These are phyloP conservation scores for Gossypium anomalum DNA, from an alignment of 345 rosid genomes.

Conservation along the genomic window DNA sequence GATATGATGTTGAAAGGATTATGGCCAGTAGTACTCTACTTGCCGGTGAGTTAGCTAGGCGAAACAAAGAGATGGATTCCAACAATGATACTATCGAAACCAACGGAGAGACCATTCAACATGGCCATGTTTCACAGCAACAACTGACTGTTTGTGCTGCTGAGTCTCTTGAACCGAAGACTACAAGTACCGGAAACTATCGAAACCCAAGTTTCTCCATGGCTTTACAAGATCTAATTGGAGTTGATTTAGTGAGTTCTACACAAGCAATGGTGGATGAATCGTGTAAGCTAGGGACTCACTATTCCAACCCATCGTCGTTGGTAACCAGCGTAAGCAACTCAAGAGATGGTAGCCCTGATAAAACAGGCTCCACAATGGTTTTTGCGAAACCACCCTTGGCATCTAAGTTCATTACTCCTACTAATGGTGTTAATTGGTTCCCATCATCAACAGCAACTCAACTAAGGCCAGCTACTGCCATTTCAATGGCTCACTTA, in stretches of 20 bases:
- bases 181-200: slow-evolving; percentile 22
- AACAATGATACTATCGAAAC: slow-evolving; percentile 22
- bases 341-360: slow-evolving; percentile 67
- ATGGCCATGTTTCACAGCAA: slow-evolving; percentile 33
- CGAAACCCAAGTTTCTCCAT: slow-evolving; percentile 28
- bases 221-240: slow-evolving; percentile 43
- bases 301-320: slow-evolving; percentile 52
- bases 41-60: slow-evolving; percentile 64
- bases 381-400: slow-evolving; percentile 48
- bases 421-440: slow-evolving; percentile 36
- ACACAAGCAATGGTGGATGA: slow-evolving; percentile 33
- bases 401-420: slow-evolving; percentile 46
- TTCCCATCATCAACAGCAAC: slow-evolving; percentile 46
- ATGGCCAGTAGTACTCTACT: slow-evolving; percentile 68
- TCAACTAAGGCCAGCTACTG: slow-evolving; percentile 32
- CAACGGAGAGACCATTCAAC: slow-evolving; percentile 18
- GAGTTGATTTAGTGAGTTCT: slow-evolving; percentile 35
- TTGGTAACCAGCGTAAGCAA: slow-evolving; percentile 61
- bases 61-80: slow-evolving; percentile 38
- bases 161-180: slow-evolving; percentile 33
- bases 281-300: slow-evolving; percentile 24
- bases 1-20: slow-evolving; percentile 72
- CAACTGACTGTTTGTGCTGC: slow-evolving; percentile 17
- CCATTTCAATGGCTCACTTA: slow-evolving; percentile 51
- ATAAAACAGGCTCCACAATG: slow-evolving; percentile 36